Evolutionary conservation across 73 alveolate species (phyloP).

Genomic region (Tetrahymena borealis): DNA sequence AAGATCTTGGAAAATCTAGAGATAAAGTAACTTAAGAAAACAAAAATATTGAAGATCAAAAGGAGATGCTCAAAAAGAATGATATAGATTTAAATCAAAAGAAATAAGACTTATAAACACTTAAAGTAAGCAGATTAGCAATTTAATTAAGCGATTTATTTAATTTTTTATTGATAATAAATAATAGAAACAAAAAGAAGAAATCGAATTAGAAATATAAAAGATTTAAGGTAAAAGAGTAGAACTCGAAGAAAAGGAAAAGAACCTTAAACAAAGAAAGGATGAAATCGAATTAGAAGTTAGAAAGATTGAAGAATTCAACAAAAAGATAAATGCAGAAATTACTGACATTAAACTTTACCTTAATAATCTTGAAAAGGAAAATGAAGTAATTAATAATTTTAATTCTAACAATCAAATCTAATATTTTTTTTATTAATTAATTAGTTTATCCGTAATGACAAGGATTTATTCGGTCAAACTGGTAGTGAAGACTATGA

Average conservation of each 20-base stretch:
- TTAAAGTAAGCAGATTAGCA: constrained; percentile 26
- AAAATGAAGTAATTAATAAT: constrained; percentile 47
- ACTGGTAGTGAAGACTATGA: constrained; percentile 60
- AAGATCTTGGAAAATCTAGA: constrained; percentile 49
- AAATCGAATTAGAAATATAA: constrained; percentile 41
- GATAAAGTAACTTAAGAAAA: constrained; percentile 54
- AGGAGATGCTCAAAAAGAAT: constrained; percentile 43
- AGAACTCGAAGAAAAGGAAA: constrained; percentile 53
- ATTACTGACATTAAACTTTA: constrained; percentile 47
- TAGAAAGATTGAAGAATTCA: constrained; percentile 16
- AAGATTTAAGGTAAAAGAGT: constrained; percentile 21
- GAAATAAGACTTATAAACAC: constrained; percentile 34
- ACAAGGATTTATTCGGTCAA: constrained; percentile 69
- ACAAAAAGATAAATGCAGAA: constrained; percentile 37
- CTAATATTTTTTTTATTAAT: too few species aligned
- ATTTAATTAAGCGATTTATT: neutral
- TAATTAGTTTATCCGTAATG: constrained; percentile 50
- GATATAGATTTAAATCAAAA: constrained; percentile 40
- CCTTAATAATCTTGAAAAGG: constrained; percentile 16
- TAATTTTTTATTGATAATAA: neutral
- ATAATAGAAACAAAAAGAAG: constrained; percentile 34
- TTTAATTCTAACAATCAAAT: too few species aligned
- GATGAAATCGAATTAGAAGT: constrained; percentile 32
- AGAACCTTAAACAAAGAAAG: constrained; percentile 35
- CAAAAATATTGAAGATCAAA: constrained; percentile 54